These are phyloP conservation scores for Suillus subluteus DNA, from an alignment of 768 basidiomycete species.

Conservation along the genomic window DNA sequence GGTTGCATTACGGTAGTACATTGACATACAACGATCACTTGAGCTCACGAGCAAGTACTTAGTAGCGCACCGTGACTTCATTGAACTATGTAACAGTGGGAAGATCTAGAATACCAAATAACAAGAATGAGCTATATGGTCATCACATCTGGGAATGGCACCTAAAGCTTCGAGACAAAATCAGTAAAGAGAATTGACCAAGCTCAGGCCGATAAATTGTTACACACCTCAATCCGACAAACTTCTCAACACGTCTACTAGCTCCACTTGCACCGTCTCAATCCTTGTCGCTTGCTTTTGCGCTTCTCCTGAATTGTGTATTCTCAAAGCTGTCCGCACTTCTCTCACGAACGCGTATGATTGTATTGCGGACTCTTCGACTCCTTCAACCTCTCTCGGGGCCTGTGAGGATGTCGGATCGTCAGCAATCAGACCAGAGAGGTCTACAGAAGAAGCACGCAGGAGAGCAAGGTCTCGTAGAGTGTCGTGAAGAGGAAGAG, in stretches of 20 bases:
- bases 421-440: constrained; percentile 35
- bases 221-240: constrained; percentile 22
- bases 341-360: constrained; percentile 65
- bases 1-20: no score
- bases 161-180: neutral
- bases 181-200: no score
- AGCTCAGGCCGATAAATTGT: neutral
- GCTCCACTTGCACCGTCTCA: constrained; percentile 54
- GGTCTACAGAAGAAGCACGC: constrained; percentile 56
- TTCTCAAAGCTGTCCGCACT: constrained; percentile 58
- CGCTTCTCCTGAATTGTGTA: constrained; percentile 55
- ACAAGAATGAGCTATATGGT: no score
- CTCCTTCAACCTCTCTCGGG: constrained; percentile 5
- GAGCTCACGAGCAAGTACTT: neutral
- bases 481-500: constrained; percentile 60
- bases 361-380: constrained; percentile 32
- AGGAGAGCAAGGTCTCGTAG: constrained; percentile 76
- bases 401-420: neutral
- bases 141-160: no score
- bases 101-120: neutral
- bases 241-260: constrained; percentile 54
- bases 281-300: constrained; percentile 56
- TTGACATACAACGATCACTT: no score
- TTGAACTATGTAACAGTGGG: neutral
- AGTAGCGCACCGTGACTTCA: neutral